Conservation (phyloP, 1,284 basidiomycete species). For the Peniophora sp. region DNA sequence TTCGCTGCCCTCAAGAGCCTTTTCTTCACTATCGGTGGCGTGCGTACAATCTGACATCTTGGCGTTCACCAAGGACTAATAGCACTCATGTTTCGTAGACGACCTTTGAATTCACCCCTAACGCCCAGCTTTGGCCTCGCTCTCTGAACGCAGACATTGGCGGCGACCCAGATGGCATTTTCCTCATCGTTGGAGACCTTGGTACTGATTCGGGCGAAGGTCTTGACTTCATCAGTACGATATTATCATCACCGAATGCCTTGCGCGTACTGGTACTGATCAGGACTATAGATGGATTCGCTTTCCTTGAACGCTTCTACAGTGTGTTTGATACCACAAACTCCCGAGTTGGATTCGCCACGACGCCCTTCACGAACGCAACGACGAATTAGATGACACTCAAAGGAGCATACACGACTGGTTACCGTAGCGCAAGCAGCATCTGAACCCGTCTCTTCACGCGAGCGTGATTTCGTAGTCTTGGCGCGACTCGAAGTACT, state of each 20-base stretch:
- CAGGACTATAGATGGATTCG: constrained; percentile 25
- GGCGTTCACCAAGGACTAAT: too few relatives aligned
- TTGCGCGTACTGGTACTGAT: constrained; percentile 14
- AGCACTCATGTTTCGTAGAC: constrained; percentile 11
- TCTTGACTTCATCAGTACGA: constrained; percentile 25
- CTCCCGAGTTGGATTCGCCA: constrained; percentile 47
- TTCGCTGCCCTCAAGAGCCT: constrained; percentile 31
- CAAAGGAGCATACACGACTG: too few relatives aligned
- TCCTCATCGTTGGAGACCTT: constrained; percentile 32
- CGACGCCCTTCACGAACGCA: constrained; percentile 42
- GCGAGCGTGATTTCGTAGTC: too few relatives aligned
- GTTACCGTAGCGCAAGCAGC: too few relatives aligned
- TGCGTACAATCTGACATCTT: constrained; percentile 12
- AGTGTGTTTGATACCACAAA: constrained; percentile 25
- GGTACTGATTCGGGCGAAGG: constrained; percentile 21
- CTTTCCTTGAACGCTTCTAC: constrained; percentile 35
- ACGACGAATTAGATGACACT: constrained; percentile 50
- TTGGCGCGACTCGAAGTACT: too few relatives aligned
- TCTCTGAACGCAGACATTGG: constrained; percentile 33
- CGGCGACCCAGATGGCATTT: constrained; percentile 31
- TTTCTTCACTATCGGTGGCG: constrained; percentile 32
- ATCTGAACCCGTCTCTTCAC: too few relatives aligned
- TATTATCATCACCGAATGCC: neutral
- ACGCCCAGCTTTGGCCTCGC: constrained; percentile 44
- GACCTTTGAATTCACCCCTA: constrained; percentile 31